Evolutionary conservation across 169 alveolate genomes (phyloP).

Genomic region (Cyclospora cayetanensis): DNA sequence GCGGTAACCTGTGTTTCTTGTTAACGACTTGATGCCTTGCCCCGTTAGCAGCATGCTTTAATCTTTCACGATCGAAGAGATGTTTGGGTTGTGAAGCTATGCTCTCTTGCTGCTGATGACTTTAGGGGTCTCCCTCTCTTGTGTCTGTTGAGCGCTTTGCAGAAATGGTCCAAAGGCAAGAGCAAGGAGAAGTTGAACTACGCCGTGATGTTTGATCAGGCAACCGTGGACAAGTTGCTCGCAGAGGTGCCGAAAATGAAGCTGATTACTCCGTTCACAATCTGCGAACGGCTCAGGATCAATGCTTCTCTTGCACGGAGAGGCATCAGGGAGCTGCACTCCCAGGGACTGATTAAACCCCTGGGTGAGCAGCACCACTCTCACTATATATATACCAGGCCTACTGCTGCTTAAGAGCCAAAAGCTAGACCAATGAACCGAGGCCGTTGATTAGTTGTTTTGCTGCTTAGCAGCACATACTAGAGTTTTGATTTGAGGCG

Average conservation of each 20-base stretch:
- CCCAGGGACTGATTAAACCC: slow-evolving; percentile 59
- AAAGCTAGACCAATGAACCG: no score
- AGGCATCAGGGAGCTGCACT: slow-evolving; percentile 72
- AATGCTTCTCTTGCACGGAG: slow-evolving; percentile 76
- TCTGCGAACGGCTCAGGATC: slow-evolving; percentile 91
- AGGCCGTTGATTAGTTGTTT: no score
- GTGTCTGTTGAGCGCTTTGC: slow-evolving; percentile 3
- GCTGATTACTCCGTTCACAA: slow-evolving; percentile 92
- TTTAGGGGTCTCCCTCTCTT: neutral
- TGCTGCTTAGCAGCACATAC: no score
- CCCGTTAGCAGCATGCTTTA: no score
- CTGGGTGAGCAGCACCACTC: slow-evolving; percentile 77
- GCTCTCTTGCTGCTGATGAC: neutral
- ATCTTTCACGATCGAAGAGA: no score
- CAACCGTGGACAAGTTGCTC: slow-evolving; percentile 89
- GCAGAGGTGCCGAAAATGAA: slow-evolving; percentile 93
- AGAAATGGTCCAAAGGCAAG: slow-evolving; percentile 77
- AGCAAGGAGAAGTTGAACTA: slow-evolving; percentile 95
- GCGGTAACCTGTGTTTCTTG: neutral
- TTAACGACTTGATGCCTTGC: no score
- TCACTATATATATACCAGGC: slow-evolving; percentile 73
- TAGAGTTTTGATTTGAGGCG: no score
- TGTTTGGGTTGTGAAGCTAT: neutral
- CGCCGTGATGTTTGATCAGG: slow-evolving; percentile 95
- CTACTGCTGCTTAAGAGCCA: slow-evolving; percentile 32